Evolutionary conservation across 371 early-diverging fungal genomes (phyloP).

Genomic region (Syncephalastrum contaminatum): DNA sequence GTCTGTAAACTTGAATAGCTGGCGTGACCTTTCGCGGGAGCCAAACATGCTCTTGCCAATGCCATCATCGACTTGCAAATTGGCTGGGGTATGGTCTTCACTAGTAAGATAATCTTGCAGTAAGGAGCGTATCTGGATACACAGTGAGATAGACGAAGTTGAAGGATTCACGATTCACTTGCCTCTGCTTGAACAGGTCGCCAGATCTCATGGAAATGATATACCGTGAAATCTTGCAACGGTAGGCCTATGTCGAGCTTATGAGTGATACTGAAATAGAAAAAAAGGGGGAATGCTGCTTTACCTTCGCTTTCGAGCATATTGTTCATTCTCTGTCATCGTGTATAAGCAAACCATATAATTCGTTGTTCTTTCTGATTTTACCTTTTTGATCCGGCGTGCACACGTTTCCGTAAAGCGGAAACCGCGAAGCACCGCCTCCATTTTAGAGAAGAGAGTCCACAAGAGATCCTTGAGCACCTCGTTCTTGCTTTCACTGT

Average conservation of each 20-base stretch:
- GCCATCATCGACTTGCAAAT: constrained; percentile 50
- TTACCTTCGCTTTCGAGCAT: too few relatives aligned
- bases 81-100: constrained; percentile 43
- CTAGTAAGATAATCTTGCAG: constrained; percentile 73
- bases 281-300: neutral
- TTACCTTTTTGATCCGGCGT: constrained; percentile 42
- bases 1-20: constrained; percentile 49
- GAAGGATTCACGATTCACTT: neutral
- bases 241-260: neutral
- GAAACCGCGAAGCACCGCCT: constrained; percentile 82
- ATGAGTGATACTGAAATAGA: neutral
- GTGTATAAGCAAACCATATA: neutral
- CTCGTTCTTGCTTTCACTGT: constrained; percentile 59
- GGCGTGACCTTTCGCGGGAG: constrained; percentile 32
- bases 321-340: neutral
- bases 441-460: constrained; percentile 80
- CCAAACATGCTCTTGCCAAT: constrained; percentile 22
- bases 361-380: neutral
- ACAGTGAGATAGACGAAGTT: neutral
- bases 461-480: constrained; percentile 80
- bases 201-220: constrained; percentile 68
- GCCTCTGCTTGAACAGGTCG: constrained; percentile 68
- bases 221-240: constrained; percentile 24
- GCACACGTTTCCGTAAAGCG: constrained; percentile 63
- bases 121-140: constrained; percentile 59